Conservation (phyloP, 2,329 filamentous ascomycete species). For the Microcera coccophila region DNA sequence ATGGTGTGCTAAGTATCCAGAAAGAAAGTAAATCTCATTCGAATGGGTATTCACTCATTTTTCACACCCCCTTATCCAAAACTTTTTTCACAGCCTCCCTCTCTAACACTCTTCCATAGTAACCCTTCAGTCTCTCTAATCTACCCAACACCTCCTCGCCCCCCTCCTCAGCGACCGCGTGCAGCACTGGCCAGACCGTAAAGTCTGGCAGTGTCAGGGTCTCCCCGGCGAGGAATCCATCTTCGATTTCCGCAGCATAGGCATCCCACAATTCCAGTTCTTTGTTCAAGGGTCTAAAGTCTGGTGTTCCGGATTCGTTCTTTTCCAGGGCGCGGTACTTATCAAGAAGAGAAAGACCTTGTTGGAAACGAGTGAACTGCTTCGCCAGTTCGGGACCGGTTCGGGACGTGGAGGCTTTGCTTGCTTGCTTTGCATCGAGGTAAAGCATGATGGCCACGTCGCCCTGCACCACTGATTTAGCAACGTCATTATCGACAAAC, state of each 20-base stretch:
- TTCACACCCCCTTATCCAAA: constrained; percentile 9
- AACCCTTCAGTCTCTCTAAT: constrained; percentile 31
- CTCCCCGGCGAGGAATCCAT: constrained; percentile 44
- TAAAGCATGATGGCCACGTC: constrained; percentile 56
- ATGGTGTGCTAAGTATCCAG: neutral
- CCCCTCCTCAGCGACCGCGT: constrained; percentile 39
- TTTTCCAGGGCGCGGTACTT: constrained; percentile 29
- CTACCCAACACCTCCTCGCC: constrained; percentile 31
- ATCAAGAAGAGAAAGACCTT: constrained; percentile 33
- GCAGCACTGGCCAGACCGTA: constrained; percentile 54
- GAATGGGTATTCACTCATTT: no score
- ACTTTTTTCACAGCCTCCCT: constrained; percentile 23
- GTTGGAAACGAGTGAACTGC: constrained; percentile 41
- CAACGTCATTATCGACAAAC: constrained; percentile 53
- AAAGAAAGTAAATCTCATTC: no score
- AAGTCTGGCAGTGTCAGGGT: constrained; percentile 49
- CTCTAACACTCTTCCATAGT: constrained; percentile 33
- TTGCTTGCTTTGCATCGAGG: constrained; percentile 48
- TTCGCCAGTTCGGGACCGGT: constrained; percentile 32
- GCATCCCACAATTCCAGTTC: constrained; percentile 42
- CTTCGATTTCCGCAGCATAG: constrained; percentile 29
- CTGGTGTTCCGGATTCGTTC: constrained; percentile 5
- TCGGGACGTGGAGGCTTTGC: constrained; percentile 22
- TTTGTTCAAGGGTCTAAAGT: constrained; percentile 23
- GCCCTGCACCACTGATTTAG: constrained; percentile 46